A percentile compares a stretch with the other conserved stretches of the same genome.
phyloP scores from a whole-genome alignment of 192 early-diverging fungal genomes.

The Mortierella claussenii region DNA sequence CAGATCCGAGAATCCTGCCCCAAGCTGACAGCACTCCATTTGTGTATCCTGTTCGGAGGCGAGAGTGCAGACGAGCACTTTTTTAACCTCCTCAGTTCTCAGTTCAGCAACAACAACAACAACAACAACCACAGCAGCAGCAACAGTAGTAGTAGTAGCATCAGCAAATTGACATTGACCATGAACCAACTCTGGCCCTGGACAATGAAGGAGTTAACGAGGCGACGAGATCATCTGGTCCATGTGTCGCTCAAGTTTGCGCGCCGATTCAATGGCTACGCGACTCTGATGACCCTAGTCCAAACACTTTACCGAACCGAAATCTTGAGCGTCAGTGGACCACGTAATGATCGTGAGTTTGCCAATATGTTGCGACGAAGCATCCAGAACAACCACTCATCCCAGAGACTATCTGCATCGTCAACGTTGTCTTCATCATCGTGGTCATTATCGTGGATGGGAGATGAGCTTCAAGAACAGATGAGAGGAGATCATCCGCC shows the following conservation, averaged over 20 bases:
- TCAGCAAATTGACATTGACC: not conserved
- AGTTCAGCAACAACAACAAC: not conserved
- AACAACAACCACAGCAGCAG: too few species aligned
- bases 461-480: not conserved
- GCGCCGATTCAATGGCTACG: not conserved
- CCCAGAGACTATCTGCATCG: too few species aligned
- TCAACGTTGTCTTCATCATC: too few species aligned
- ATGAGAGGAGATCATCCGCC: not conserved
- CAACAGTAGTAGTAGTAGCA: too few species aligned
- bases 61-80: not conserved
- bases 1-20: not conserved
- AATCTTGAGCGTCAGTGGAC: not conserved
- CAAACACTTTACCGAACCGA: not conserved
- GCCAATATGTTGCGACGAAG: not conserved
- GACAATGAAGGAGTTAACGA: not conserved
- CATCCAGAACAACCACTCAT: not conserved
- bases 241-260: not conserved
- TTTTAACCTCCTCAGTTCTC: not conserved
- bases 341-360: not conserved
- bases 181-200: not conserved
- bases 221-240: not conserved
- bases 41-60: not conserved
- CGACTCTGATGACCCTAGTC: slow-evolving; percentile 16
- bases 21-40: not conserved
- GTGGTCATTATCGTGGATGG: not conserved